Evolutionary conservation across 352 stramenopile species (phyloP), one percentile per base, ranked within the genome.

Genomic region (Phytophthora europaea): DNA sequence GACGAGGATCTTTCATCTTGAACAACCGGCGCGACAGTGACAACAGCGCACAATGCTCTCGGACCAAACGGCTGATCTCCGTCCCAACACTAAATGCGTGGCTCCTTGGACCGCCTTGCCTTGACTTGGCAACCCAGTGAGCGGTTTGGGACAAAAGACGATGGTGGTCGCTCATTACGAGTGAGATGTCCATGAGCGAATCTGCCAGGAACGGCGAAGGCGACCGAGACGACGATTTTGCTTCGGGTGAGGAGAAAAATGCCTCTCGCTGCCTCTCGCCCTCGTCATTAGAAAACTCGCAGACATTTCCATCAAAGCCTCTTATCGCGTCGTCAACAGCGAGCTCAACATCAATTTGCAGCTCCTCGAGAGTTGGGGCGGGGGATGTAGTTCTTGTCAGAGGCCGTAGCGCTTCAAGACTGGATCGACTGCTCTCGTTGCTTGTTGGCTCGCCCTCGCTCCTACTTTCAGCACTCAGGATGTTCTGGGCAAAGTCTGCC

Each of bases 91-190:
- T 83, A 58, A 75, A 36, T 1, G 67, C 26, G 6, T 43, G 53
- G 18, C 28, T 53, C 22, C 26, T 45, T 6, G 65, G 40, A 20
- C 22, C 54, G 1, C 66, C 59, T 57, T 76, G 51, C 10, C 71
- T 71, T 33, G 81, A 75, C 65, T 91, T 90, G 2, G 50, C 61
- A 0, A 93, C 75, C 65, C 79, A 87, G 33, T 80, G 78, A 34
- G 84, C 73, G 0, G 80, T 78, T 66, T 93, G 79, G 1, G 77
- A 81, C 26, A 93, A 51, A n/a, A 93, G 75, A 0, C 78, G 82
- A 23, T 93, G 84, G 58, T 92, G 83, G 28, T 93, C 86, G n/a
- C 65, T 92, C 84, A 93, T 91, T 16, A 93, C 84, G 23, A 93
- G 84, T 18, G 86, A 92, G 51, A 93, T 93, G 48, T 92, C 86